A percentile compares a stretch with the other conserved stretches of the same genome.
Evolutionary conservation across 495 filamentous ascomycete species (phyloP).

Genomic region (Tricharina praecox): DNA sequence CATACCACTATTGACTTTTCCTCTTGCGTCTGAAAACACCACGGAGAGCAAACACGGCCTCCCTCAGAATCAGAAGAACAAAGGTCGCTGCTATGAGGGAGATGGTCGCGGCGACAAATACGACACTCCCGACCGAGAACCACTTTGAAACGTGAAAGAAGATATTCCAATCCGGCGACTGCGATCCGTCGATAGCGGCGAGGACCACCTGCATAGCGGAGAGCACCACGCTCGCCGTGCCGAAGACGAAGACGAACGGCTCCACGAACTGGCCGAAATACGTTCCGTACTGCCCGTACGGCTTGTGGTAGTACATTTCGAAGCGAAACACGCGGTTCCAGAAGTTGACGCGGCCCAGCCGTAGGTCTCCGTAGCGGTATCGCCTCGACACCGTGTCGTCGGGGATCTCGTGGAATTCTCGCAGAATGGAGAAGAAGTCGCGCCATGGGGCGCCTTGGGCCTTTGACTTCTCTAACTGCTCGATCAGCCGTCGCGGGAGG

Average conservation of each 20-base stretch:
- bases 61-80: no score
- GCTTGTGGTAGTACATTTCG: constrained; percentile 5
- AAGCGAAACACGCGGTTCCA: constrained; percentile 5
- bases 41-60: no score
- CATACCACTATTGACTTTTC: no score
- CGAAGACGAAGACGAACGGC: constrained; percentile 8
- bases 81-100: no score
- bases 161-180: constrained; percentile 4
- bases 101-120: no score
- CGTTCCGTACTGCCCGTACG: constrained; percentile 3
- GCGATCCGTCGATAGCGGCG: constrained; percentile 1
- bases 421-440: neutral
- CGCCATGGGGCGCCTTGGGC: no score
- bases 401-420: neutral
- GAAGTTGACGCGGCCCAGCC: constrained; percentile 27
- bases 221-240: constrained; percentile 6
- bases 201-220: constrained; percentile 8
- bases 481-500: constrained; percentile 22
- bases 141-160: constrained; percentile 7
- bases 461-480: neutral
- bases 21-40: no score
- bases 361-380: constrained; percentile 31
- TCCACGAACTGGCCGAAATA: constrained; percentile 10
- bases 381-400: constrained; percentile 14
- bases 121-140: constrained; percentile 24